phyloP scores from a whole-genome alignment of 1,284 basidiomycete genomes.

The Thecaphora thlaspeos region DNA sequence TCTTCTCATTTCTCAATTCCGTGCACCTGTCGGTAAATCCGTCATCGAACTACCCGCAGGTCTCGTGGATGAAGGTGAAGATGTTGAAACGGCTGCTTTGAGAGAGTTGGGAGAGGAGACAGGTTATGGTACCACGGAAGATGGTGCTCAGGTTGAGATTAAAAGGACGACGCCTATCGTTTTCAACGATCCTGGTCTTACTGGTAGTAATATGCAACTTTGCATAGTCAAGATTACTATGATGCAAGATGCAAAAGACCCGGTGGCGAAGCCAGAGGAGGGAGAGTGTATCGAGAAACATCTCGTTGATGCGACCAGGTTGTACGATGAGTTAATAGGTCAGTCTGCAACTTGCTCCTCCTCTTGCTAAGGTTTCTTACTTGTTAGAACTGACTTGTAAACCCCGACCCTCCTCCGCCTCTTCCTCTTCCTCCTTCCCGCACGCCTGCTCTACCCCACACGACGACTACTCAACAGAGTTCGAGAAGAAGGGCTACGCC shows the following conservation, averaged over 20 bases:
- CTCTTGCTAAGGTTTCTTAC: too few species aligned
- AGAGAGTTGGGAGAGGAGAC: constrained; percentile 55
- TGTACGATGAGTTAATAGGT: constrained; percentile 42
- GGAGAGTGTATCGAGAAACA: constrained; percentile 56
- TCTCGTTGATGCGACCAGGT: constrained; percentile 43
- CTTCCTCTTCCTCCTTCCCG: too few species aligned
- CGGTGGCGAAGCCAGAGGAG: constrained; percentile 53
- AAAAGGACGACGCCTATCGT: constrained; percentile 39
- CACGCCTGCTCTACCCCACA: background rate
- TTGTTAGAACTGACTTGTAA: too few species aligned
- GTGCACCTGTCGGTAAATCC: constrained; percentile 40
- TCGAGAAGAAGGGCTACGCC: constrained; percentile 41
- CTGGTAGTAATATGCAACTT: constrained; percentile 52
- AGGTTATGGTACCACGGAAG: constrained; percentile 46
- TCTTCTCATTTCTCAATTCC: constrained; percentile 50
- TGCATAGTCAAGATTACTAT: constrained; percentile 48
- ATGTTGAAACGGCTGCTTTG: constrained; percentile 47
- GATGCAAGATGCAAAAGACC: constrained; percentile 45
- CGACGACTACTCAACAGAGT: constrained; percentile 22
- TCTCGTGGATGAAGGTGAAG: constrained; percentile 53
- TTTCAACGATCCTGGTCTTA: constrained; percentile 51
- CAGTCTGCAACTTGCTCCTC: too few species aligned
- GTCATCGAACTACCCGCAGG: constrained; percentile 57
- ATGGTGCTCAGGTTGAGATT: constrained; percentile 40
- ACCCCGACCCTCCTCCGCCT: too few species aligned